phyloP scores from a whole-genome alignment of 257 asterid genomes.

The Solanum etuberosum region DNA sequence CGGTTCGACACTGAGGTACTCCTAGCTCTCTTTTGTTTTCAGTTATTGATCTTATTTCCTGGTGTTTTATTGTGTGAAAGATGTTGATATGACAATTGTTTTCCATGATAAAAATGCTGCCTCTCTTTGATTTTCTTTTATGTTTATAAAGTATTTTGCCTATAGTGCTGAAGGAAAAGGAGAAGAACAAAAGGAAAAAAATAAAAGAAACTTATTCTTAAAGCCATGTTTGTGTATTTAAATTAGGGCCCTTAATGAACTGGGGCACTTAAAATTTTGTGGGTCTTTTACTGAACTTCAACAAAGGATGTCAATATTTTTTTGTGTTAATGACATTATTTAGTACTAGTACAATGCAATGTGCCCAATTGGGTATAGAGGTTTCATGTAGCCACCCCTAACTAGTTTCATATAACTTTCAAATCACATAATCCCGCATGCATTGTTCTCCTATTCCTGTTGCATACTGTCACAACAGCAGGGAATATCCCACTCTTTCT shows the following conservation, averaged over 20 bases:
- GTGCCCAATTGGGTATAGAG: background rate
- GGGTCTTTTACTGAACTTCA: background rate
- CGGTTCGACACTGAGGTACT: slow-evolving; percentile 93
- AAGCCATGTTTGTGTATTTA: background rate
- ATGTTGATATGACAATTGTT: background rate
- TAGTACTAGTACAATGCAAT: background rate
- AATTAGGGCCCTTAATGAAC: background rate
- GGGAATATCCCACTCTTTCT: background rate
- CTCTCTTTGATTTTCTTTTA: background rate
- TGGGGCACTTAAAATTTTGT: background rate
- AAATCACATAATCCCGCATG: background rate
- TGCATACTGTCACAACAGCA: background rate
- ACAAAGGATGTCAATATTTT: background rate
- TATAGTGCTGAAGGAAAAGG: background rate
- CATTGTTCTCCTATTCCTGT: background rate
- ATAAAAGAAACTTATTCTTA: background rate
- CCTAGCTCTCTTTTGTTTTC: background rate
- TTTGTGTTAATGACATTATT: background rate
- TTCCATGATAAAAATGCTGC: background rate
- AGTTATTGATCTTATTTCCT: background rate
- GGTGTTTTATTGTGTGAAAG: background rate
- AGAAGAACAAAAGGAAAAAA: background rate
- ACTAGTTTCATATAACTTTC: background rate
- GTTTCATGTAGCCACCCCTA: background rate
- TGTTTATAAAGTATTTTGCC: background rate